These are phyloP conservation scores for Claviceps sp. DNA, from an alignment of 2,329 filamentous ascomycete genomes.

Conservation along the genomic window DNA sequence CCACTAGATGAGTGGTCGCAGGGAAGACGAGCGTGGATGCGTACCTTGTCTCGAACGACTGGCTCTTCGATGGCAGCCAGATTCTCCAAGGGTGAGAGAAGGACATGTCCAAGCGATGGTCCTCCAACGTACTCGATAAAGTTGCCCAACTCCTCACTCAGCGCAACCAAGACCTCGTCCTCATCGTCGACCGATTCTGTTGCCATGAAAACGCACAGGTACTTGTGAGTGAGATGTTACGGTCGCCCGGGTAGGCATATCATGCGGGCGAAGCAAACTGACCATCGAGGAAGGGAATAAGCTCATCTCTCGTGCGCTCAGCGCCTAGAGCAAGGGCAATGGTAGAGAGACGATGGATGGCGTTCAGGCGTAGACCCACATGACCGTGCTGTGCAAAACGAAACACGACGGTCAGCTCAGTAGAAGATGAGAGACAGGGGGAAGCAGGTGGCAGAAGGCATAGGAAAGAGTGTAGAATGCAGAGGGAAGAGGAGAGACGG, in stretches of 20 bases:
- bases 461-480: background rate
- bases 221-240: slow-evolving; percentile 6
- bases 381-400: slow-evolving; percentile 68
- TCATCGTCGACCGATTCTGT: slow-evolving; percentile 97
- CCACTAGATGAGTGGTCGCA: background rate
- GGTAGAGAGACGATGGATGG: slow-evolving; percentile 93
- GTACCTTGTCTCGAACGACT: slow-evolving; percentile 91
- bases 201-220: background rate
- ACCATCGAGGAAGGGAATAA: slow-evolving; percentile 99
- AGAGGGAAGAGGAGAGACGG: slow-evolving; percentile 1
- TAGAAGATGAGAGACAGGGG: slow-evolving; percentile 1
- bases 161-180: slow-evolving; percentile 90
- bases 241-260: slow-evolving; percentile 1
- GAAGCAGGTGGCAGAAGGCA: background rate
- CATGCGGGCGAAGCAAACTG: slow-evolving; percentile 26
- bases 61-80: slow-evolving; percentile 97
- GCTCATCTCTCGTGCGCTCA: slow-evolving; percentile 93
- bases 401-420: slow-evolving; percentile 13
- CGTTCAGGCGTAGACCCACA: slow-evolving; percentile 93
- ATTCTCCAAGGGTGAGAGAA: slow-evolving; percentile 94
- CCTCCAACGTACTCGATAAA: slow-evolving; percentile 98
- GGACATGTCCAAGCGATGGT: slow-evolving; percentile 84
- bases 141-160: slow-evolving; percentile 90
- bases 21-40: slow-evolving; percentile 1
- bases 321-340: slow-evolving; percentile 93